phyloP scores from a whole-genome alignment of 2,329 filamentous ascomycete species.

The Cryoendolithus antarcticus region DNA sequence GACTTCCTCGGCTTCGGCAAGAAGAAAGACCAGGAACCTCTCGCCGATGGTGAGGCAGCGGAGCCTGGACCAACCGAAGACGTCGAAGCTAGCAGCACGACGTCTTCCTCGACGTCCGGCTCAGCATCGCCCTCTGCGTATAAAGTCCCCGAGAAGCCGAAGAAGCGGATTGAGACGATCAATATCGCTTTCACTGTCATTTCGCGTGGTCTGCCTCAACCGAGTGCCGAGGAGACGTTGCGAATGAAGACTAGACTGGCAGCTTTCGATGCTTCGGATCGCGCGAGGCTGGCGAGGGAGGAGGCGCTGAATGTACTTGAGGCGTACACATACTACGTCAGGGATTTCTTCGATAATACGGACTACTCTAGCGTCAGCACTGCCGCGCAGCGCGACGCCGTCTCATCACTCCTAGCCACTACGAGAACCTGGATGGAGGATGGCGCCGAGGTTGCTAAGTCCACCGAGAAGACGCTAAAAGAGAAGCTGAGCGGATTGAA shows the following conservation, averaged over 20 bases:
- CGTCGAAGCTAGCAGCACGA: conserved; percentile 24
- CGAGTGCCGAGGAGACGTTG: conserved; percentile 47
- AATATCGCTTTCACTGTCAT: conserved; percentile 35
- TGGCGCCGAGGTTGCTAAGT: conserved; percentile 55
- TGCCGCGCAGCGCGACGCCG: conserved; percentile 49
- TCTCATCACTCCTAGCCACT: conserved; percentile 56
- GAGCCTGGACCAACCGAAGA: conserved; percentile 31
- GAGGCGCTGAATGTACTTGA: conserved; percentile 90
- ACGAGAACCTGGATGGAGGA: conserved; percentile 85
- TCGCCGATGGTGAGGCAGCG: conserved; percentile 46
- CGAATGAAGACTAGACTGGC: conserved; percentile 55
- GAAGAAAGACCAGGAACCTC: conserved; percentile 66
- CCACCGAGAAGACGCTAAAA: conserved; percentile 61
- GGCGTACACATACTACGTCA: conserved; percentile 76
- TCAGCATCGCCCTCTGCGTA: conserved; percentile 35
- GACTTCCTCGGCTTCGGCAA: conserved; percentile 90
- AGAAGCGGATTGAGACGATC: conserved; percentile 41
- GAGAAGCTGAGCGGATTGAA: conserved; percentile 65
- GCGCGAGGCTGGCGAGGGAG: conserved; percentile 61
- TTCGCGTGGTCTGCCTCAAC: conserved; percentile 39
- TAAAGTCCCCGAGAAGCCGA: conserved; percentile 29
- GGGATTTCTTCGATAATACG: conserved; percentile 69
- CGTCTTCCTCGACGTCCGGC: conserved; percentile 24
- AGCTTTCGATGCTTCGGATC: conserved; percentile 78
- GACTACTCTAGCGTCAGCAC: conserved; percentile 63